Percentiles rank a stretch among this genome's conserved stretches.
phyloP scores from a whole-genome alignment of 805 yeast genomes.

The Kazachstania africana region DNA sequence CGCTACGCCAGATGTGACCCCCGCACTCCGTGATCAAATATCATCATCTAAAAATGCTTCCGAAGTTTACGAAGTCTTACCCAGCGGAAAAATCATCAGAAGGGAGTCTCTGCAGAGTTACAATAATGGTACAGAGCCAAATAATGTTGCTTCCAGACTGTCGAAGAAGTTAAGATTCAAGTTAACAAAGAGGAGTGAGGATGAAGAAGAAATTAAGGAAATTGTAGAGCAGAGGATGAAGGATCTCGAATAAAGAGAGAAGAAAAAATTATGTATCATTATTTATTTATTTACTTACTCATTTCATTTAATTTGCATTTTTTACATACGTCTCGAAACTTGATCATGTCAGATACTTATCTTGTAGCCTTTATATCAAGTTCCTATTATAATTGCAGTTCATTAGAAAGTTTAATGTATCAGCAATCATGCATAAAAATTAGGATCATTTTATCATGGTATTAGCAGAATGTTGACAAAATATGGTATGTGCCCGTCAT shows the following conservation, averaged over 20 bases:
- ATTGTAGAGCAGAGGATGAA: constrained; percentile 40
- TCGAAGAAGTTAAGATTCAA: constrained; percentile 31
- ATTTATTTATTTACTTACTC: background rate
- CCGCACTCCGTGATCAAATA: no score
- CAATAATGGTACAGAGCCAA: background rate
- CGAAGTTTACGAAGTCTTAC: constrained; percentile 44
- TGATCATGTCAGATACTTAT: no score
- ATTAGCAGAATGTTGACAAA: no score
- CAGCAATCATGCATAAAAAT: no score
- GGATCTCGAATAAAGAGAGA: constrained; percentile 23
- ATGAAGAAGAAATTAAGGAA: constrained; percentile 38
- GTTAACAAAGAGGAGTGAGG: constrained; percentile 9
- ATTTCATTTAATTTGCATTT: background rate
- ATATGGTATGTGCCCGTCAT: no score
- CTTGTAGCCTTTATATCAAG: no score
- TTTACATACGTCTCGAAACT: background rate
- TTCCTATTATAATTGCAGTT: no score
- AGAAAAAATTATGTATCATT: background rate
- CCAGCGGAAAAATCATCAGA: constrained; percentile 58
- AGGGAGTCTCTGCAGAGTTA: constrained; percentile 17
- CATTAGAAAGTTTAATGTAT: no score
- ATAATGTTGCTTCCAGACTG: constrained; percentile 6
- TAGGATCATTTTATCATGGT: no score
- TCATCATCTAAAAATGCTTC: constrained; percentile 10
- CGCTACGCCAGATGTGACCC: background rate